Conservation (phyloP, 176 grass and related monocot species). For the Tillandsia fasciculata region DNA sequence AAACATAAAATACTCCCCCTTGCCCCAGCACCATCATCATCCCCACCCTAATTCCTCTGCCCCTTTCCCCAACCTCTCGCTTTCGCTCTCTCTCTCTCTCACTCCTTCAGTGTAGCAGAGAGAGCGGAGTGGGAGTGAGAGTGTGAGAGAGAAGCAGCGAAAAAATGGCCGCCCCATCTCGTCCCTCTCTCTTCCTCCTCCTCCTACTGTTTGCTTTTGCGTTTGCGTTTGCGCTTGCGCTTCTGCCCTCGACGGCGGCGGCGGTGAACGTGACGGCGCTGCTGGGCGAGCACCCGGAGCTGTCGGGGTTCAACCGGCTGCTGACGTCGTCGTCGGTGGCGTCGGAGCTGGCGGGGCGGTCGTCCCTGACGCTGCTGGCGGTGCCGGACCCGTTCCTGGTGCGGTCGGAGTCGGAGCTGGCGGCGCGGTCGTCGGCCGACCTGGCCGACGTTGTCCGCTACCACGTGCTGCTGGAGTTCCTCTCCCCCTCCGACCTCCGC, state of each 20-base stretch:
- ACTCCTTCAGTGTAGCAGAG: slow-evolving; percentile 1
- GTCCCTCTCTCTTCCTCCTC: slow-evolving; percentile 14
- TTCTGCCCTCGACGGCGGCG: slow-evolving; percentile 16
- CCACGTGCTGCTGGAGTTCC: slow-evolving; percentile 93
- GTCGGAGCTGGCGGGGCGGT: slow-evolving; percentile 45
- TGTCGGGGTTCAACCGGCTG: slow-evolving; percentile 56
- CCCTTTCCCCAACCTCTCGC: neutral
- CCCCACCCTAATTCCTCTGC: neutral
- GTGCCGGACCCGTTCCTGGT: slow-evolving; percentile 65
- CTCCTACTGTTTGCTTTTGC: slow-evolving; percentile 5
- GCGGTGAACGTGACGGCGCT: slow-evolving; percentile 63
- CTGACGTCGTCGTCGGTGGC: slow-evolving; percentile 52
- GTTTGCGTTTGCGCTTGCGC: neutral
- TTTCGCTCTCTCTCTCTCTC: slow-evolving; percentile 12
- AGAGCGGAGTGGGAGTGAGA: neutral
- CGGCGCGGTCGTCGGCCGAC: slow-evolving; percentile 55
- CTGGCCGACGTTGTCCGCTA: slow-evolving; percentile 86
- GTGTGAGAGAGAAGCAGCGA: slow-evolving; percentile 1
- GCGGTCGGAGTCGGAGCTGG: slow-evolving; percentile 37
- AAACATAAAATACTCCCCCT: neutral
- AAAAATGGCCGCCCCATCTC: slow-evolving; percentile 16
- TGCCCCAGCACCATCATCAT: neutral
- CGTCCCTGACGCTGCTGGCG: slow-evolving; percentile 74
- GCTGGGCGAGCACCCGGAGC: slow-evolving; percentile 50
- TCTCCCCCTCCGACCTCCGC: slow-evolving; percentile 58